These are phyloP conservation scores for Cryptococcus sp. DNA, from an alignment of 1,284 basidiomycete species.

Conservation along the genomic window DNA sequence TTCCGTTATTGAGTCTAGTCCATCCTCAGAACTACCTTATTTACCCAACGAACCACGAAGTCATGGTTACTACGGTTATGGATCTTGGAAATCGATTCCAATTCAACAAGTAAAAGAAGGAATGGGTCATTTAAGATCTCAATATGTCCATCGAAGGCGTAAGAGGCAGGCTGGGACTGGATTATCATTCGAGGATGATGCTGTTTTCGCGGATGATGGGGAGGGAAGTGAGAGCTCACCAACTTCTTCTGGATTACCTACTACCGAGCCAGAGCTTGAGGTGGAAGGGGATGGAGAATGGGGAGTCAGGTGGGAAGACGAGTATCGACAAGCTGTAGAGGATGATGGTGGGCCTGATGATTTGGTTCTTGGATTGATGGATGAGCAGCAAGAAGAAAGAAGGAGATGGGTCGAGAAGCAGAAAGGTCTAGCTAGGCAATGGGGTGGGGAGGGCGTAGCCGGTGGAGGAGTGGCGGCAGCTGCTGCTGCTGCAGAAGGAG, in stretches of 20 bases:
- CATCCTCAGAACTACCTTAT: slow-evolving; percentile 61
- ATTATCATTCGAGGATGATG: slow-evolving; percentile 43
- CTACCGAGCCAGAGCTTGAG: neutral
- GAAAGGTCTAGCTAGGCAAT: slow-evolving; percentile 3
- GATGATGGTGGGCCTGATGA: slow-evolving; percentile 46
- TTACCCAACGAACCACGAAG: slow-evolving; percentile 59
- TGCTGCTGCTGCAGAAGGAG: no score
- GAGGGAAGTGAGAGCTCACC: slow-evolving; percentile 1
- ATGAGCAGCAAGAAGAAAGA: slow-evolving; percentile 47
- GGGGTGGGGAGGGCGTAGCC: no score
- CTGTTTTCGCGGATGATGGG: slow-evolving; percentile 23
- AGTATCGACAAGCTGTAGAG: slow-evolving; percentile 42
- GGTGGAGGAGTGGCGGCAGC: no score
- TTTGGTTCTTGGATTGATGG: slow-evolving; percentile 44
- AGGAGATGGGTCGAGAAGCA: slow-evolving; percentile 23
- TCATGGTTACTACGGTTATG: slow-evolving; percentile 33
- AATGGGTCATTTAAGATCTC: slow-evolving; percentile 33
- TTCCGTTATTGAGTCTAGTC: slow-evolving; percentile 57
- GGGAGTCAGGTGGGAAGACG: slow-evolving; percentile 43
- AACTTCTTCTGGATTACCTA: neutral
- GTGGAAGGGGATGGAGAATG: slow-evolving; percentile 15
- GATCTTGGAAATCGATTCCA: slow-evolving; percentile 33
- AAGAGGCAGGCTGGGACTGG: slow-evolving; percentile 11
- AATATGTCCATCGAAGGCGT: slow-evolving; percentile 31
- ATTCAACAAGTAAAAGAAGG: slow-evolving; percentile 42